Conservation (phyloP, 805 yeast species). For the Starmerella floris region DNA sequence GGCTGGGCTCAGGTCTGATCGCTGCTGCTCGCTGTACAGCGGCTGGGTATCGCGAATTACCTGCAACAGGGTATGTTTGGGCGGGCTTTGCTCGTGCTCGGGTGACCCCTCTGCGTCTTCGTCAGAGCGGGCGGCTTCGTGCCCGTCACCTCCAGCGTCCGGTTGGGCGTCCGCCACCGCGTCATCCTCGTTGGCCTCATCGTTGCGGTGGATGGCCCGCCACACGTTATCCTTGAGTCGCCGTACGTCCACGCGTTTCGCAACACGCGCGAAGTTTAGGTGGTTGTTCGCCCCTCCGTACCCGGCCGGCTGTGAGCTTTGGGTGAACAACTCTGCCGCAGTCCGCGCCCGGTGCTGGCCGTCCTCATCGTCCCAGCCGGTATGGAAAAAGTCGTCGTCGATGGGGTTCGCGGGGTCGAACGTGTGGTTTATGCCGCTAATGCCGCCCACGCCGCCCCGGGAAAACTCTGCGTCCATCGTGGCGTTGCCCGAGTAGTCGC, state of each 20-base stretch:
- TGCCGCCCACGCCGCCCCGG: slow-evolving; percentile 1
- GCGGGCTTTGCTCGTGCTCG: neutral
- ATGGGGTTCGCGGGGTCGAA: neutral
- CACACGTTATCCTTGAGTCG: slow-evolving; percentile 63
- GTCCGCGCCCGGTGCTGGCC: slow-evolving; percentile 1
- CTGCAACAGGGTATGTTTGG: slow-evolving; percentile 29
- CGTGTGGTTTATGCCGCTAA: neutral
- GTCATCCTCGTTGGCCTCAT: neutral
- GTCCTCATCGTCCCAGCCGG: slow-evolving; percentile 11
- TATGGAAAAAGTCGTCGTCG: slow-evolving; percentile 9
- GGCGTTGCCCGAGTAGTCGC: neutral
- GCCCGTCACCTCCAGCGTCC: neutral
- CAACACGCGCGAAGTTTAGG: slow-evolving; percentile 50
- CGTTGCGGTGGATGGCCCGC: slow-evolving; percentile 31
- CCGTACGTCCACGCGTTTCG: slow-evolving; percentile 69
- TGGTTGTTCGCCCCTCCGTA: slow-evolving; percentile 19
- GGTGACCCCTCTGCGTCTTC: too few species aligned
- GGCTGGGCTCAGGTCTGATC: slow-evolving; percentile 65
- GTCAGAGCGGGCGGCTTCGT: neutral
- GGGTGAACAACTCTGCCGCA: slow-evolving; percentile 16
- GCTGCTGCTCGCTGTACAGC: slow-evolving; percentile 43
- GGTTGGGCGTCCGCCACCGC: neutral
- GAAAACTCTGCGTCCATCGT: neutral
- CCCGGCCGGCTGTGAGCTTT: neutral
- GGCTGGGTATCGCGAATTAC: slow-evolving; percentile 38